Evolutionary conservation across 2,329 filamentous ascomycete species (phyloP).

Genomic region (Bipolaris sorokiniana): DNA sequence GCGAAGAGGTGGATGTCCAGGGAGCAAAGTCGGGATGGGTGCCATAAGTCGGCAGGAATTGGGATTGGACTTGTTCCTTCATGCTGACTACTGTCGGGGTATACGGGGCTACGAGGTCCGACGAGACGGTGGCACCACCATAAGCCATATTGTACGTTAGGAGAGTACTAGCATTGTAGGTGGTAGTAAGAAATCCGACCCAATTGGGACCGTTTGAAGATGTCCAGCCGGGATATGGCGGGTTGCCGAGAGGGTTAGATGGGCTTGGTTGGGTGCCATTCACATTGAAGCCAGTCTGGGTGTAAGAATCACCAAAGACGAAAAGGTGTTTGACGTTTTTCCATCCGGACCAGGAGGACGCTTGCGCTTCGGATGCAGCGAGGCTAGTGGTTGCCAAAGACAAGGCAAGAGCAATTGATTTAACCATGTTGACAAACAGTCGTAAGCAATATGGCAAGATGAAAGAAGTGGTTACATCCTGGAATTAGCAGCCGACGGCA

Average conservation of each 20-base stretch:
- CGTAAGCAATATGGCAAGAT: neutral
- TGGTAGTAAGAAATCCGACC: constrained; percentile 55
- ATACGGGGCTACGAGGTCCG: constrained; percentile 57
- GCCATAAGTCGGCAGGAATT: constrained; percentile 53
- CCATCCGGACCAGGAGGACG: constrained; percentile 41
- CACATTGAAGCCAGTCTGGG: constrained; percentile 64
- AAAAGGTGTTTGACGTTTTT: constrained; percentile 44
- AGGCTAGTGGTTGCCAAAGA: constrained; percentile 28
- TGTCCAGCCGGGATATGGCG: constrained; percentile 55
- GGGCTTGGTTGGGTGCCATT: constrained; percentile 58
- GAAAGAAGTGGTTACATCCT: neutral
- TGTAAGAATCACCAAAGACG: constrained; percentile 63
- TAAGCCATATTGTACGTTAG: constrained; percentile 61
- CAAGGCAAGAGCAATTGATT: constrained; percentile 29
- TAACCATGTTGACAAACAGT: constrained; percentile 26
- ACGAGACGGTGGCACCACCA: constrained; percentile 53
- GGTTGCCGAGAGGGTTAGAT: constrained; percentile 67
- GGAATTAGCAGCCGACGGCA: neutral
- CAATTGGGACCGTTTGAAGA: constrained; percentile 60
- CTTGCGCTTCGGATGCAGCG: constrained; percentile 25
- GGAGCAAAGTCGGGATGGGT: constrained; percentile 39
- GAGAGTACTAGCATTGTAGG: constrained; percentile 51
- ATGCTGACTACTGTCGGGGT: constrained; percentile 57
- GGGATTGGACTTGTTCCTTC: constrained; percentile 57
- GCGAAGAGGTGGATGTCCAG: constrained; percentile 54